Conservation (phyloP, 371 early-diverging fungal species). For the Mucor irregularis region DNA sequence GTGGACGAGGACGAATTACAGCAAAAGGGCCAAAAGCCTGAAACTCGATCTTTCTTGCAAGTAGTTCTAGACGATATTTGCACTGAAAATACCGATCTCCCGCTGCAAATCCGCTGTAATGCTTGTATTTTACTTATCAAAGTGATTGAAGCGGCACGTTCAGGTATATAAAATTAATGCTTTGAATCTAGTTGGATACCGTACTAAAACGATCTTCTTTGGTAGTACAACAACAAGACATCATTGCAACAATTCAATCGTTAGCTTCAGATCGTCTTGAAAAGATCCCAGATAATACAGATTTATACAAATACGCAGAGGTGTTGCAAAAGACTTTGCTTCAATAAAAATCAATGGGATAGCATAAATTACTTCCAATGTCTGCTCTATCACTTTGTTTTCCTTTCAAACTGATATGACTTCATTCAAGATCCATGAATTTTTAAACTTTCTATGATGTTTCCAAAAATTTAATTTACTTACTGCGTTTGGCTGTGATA, state of each 20-base stretch:
- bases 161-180: constrained; percentile 20
- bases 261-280: constrained; percentile 4
- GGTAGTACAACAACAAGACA: constrained; percentile 8
- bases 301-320: constrained; percentile 13
- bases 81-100: constrained; percentile 11
- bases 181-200: not conserved
- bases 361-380: not conserved
- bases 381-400: too few species aligned
- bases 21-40: constrained; percentile 19
- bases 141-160: constrained; percentile 35
- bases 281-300: constrained; percentile 1
- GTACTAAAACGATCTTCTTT: not conserved
- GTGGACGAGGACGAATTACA: constrained; percentile 18
- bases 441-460: too few species aligned
- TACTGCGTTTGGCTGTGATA: not conserved
- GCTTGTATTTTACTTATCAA: constrained; percentile 54
- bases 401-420: not conserved
- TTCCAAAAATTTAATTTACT: too few species aligned
- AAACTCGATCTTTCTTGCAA: constrained; percentile 41
- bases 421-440: too few species aligned
- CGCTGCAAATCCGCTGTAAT: constrained; percentile 57
- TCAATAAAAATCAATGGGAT: constrained; percentile 1
- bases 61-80: constrained; percentile 39
- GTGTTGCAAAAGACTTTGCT: constrained; percentile 15
- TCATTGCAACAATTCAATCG: constrained; percentile 1